Evolutionary conservation across 2,329 filamentous ascomycete genomes (phyloP), one percentile per base, ranked within the genome.

Genomic region (Colletotrichum acutatum): DNA sequence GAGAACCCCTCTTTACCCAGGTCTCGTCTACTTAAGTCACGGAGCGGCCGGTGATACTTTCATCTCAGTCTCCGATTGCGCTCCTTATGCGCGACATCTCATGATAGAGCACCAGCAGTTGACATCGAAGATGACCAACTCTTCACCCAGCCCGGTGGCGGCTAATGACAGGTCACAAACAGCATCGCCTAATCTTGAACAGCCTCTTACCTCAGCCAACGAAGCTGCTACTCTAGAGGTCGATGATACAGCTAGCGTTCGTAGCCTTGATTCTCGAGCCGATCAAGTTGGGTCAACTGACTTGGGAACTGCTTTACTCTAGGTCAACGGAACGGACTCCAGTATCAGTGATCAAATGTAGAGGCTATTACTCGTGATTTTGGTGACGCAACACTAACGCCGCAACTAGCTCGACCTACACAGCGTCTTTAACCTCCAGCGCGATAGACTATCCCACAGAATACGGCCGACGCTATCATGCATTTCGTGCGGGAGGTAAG

Each of bases 291-390:
- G 26, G 19, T 5, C 9, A 9, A 14, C 11, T 62, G 16, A 62
- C 16, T 4, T 28, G 12, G 5, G 1, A 9, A 16, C 4, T 19
- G 14, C 34, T 12, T 5, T 19, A 62, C 34, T 5, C 5, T 19
- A 62, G 60, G 26, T 62, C 6, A 9, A 52, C n/a, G 60, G 22
- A 26, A 9, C 19, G 19, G 11, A 9, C 42, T 52, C 42, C 1
- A 62, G 30, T 14, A 62, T 62, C 8, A 37, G 46, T 5, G 60
- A 62, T 32, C 42, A n/a, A 14, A 62, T 62, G 60, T 62, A 52
- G 30, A n/a, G 5, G 30, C 8, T 32, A 8, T 7, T 16, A 5
- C 11, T 16, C 8, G 7, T 2, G 6, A 24, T 53, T 12, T 9
- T 16, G 5, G 6, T 5, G 5, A 52, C 3, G 5, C 42, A 4